Evolutionary conservation across 352 stramenopile genomes (phyloP), one percentile per base, ranked within the genome.

Genomic region (Phytophthora tentaculata): DNA sequence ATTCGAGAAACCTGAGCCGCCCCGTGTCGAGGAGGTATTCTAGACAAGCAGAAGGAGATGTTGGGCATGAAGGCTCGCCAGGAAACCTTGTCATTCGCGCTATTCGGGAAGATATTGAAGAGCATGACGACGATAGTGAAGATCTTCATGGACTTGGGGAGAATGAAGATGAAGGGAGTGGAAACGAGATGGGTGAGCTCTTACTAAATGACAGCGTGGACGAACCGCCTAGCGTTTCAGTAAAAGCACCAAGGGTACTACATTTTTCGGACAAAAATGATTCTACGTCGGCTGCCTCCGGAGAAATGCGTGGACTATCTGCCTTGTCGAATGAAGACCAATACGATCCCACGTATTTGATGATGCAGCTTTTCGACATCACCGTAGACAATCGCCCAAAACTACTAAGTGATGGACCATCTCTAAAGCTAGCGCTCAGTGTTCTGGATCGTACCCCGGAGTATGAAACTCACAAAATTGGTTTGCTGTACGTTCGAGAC

Each of bases 391-490:
- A 79, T 26, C 80, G 81, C 12, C 88, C 86, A 23, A 76, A 91
- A 48, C 56, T 90, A 29, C 64, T 96, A n/a, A 68, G 65, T 13
- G 73, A 92, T 39, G 84, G 88, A 1, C 57, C 75, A 8, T 63
- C 82, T 5, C 62, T 96, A 19, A 63, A 69, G 8, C 73, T 93
- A 10, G 89, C 83, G 3, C 68, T 96, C 17, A 91, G 50, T 23
- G 88, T 96, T 9, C 58, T 96, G 16, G 89, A 96, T 64, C 84
- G 88, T 24, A 95, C 85, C 19, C 89, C 88, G 7, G 76, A 81
- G 63, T 88, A 87, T 64, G 89, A 96, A 62, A 96, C 89, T 2
- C 89, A 96, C 73, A 96, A 96, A 61, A 89, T 96, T 37, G 89
- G 89, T 3, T 64, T 96, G 22, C 37, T 96, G 13, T 96, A 96